Evolutionary conservation across 2,329 filamentous ascomycete genomes (phyloP).

Genomic region (Huntiella bhutanensis): DNA sequence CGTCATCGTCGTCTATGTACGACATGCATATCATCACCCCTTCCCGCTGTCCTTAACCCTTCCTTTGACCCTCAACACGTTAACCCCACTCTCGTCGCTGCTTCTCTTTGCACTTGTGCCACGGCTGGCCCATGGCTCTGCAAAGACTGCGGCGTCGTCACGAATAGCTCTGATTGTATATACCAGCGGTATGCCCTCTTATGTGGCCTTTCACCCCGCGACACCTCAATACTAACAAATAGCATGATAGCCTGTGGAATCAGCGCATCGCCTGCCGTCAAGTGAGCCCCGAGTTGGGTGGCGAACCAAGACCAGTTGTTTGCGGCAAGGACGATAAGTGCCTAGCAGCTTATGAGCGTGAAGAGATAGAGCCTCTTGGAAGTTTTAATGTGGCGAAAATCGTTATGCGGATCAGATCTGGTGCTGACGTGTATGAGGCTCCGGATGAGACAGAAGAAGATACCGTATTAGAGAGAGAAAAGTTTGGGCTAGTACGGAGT

Average conservation of each 20-base stretch:
- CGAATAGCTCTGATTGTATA: constrained; percentile 39
- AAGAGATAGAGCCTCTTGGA: constrained; percentile 80
- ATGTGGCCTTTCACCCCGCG: neutral
- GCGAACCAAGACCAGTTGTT: constrained; percentile 31
- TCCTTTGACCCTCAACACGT: constrained; percentile 25
- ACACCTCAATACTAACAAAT: neutral
- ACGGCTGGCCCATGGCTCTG: constrained; percentile 61
- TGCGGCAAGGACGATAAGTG: constrained; percentile 67
- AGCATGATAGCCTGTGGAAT: constrained; percentile 49
- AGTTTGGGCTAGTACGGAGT: constrained; percentile 47
- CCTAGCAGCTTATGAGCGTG: constrained; percentile 55
- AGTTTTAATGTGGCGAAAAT: constrained; percentile 74
- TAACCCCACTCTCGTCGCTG: constrained; percentile 36
- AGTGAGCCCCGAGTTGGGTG: constrained; percentile 56
- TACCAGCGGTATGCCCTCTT: constrained; percentile 32
- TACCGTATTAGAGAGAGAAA: constrained; percentile 49
- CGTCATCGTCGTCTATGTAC: constrained; percentile 68
- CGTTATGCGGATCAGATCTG: constrained; percentile 65
- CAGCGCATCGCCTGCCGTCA: constrained; percentile 78
- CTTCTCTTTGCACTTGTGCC: constrained; percentile 32
- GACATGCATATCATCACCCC: constrained; percentile 52
- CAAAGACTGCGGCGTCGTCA: constrained; percentile 57
- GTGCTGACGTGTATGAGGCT: constrained; percentile 69
- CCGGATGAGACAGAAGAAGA: constrained; percentile 44
- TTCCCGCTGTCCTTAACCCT: constrained; percentile 34